Base-by-base conservation (phyloP, 1,284 basidiomycete species). In the Ustilago sp. region DNA sequence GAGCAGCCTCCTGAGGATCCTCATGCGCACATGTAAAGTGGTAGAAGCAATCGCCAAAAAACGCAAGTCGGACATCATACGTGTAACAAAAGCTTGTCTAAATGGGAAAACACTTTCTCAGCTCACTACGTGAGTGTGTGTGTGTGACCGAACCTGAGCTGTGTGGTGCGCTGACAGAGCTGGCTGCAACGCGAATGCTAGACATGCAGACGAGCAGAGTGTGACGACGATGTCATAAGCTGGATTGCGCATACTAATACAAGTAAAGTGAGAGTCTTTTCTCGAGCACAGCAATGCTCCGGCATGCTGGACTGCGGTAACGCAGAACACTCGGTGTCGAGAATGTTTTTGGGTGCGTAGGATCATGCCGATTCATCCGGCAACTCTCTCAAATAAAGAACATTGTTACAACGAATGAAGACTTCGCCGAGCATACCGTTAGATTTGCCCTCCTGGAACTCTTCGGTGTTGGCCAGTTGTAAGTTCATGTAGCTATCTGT, bases 401-500 rank as follows among this genome's bases (percentile, higher is more conserved):
- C 83, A 52, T 85, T 85, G 74, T 85, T 85, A 71, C 83, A 85
- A 92, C 96, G 91, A 85, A 99, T 98, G 88, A 99, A 98, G 59
- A 99, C 95, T 88, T 99, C 97, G 78, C 97, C 97, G 32, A 99
- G 89, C 23, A 94, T 92, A 54, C 97, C 97, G 81, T 94, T 97
- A 15, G 94, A 95, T 87, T 94, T 91, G 58, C 95, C 96, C 83
- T 98, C 93, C 87, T 98, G 94, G 83, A 93, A 96, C 88, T 99
- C 97, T 87, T 99, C 97, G 2, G 97, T 95, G 87, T 99, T 98
- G 51, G 95, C 95, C 60, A 99, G 90, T 89, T 99, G 97, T 60
- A 99, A 90, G 88, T 99, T 99, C 95, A 99, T 98, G 88, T 98
- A 99, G 35, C 94, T 94, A 87, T 99, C 97, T 6, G 96, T 98